These are phyloP conservation scores for Lachancea thermotolerans DNA, from an alignment of 805 yeast species.

Conservation along the genomic window DNA sequence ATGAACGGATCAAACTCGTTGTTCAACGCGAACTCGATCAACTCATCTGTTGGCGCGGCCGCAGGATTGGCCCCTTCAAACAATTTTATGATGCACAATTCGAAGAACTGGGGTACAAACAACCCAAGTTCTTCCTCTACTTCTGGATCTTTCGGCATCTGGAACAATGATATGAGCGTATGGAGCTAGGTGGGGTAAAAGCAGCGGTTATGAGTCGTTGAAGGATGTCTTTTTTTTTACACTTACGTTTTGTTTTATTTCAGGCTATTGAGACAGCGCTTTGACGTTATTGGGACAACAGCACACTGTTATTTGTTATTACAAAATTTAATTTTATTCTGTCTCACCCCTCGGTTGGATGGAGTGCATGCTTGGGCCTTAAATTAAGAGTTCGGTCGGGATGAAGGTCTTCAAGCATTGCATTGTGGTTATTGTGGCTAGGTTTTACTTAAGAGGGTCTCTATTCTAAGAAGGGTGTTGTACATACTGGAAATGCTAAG, in stretches of 20 bases:
- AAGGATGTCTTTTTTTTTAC: background rate
- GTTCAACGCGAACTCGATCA: conserved; percentile 4
- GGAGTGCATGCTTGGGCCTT: conserved; percentile 1
- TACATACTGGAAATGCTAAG: no score
- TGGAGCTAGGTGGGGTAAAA: conserved; percentile 26
- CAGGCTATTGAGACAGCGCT: background rate
- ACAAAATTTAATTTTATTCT: background rate
- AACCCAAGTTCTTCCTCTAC: conserved; percentile 10
- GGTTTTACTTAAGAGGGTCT: no score
- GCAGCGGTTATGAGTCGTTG: no score
- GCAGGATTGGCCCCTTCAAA: conserved; percentile 7
- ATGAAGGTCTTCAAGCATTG: no score
- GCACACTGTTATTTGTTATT: background rate
- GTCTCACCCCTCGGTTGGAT: background rate
- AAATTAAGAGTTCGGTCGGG: no score
- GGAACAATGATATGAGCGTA: conserved; percentile 35
- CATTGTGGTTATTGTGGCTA: no score
- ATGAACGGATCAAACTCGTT: background rate
- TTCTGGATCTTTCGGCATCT: conserved; percentile 19
- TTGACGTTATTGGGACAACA: conserved; percentile 1
- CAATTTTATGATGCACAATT: conserved; percentile 15
- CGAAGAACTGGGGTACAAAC: conserved; percentile 23
- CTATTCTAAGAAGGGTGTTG: no score
- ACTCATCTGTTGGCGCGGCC: conserved; percentile 6
- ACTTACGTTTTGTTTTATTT: background rate